A percentile compares a stretch with the other conserved stretches of the same genome.
phyloP scores from a whole-genome alignment of 2,329 filamentous ascomycete genomes.

The Whalleya microplaca region DNA sequence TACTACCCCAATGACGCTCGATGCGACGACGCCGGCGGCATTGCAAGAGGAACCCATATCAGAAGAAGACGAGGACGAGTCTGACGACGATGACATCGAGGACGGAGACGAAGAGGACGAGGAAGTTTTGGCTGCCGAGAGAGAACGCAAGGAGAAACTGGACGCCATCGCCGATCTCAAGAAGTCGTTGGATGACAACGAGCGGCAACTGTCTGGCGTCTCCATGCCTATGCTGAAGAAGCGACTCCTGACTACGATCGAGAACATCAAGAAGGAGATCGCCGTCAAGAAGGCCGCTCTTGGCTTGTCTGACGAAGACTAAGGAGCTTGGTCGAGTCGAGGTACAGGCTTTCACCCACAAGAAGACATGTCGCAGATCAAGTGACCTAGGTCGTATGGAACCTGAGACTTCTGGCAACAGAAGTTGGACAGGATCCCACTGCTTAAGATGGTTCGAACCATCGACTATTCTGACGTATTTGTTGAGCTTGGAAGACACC shows the following conservation, averaged over 20 bases:
- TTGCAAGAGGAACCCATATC: constrained; percentile 50
- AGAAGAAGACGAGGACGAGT: constrained; percentile 49
- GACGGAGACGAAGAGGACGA: constrained; percentile 59
- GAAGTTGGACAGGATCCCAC: not conserved
- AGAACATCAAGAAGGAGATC: constrained; percentile 46
- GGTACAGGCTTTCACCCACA: not conserved
- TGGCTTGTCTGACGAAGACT: constrained; percentile 37
- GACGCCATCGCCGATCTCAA: constrained; percentile 47
- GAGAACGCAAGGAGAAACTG: constrained; percentile 58
- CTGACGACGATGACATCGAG: constrained; percentile 55
- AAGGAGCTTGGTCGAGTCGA: constrained; percentile 12
- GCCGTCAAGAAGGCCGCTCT: constrained; percentile 39
- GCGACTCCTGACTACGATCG: constrained; percentile 55
- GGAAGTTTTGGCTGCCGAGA: constrained; percentile 55
- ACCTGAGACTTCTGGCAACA: not conserved
- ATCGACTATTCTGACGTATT: not conserved
- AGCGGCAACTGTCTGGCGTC: constrained; percentile 48
- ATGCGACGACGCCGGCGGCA: constrained; percentile 49
- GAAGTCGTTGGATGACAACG: constrained; percentile 40
- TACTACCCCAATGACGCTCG: constrained; percentile 49
- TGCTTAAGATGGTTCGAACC: not conserved
- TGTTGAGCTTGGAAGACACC: not conserved
- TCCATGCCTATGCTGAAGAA: constrained; percentile 53
- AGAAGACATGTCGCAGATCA: not conserved
- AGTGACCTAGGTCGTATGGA: not conserved